A percentile compares a stretch with the other conserved stretches of the same genome.
These are phyloP conservation scores for Talaromyces amestolkiae DNA, from an alignment of 2,329 filamentous ascomycete genomes.

Conservation along the genomic window DNA sequence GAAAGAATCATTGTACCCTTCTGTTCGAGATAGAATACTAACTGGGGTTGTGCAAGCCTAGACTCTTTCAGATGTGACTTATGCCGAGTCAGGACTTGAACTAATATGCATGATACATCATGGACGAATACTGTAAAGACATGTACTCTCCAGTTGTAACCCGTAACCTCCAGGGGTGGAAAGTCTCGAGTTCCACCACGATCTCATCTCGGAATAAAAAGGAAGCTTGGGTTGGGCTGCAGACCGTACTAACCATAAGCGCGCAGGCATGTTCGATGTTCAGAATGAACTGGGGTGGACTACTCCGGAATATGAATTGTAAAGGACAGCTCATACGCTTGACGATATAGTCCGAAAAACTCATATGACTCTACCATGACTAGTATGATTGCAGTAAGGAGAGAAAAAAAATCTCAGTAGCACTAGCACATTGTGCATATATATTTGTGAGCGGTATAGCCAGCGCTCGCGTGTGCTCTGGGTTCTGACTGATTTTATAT, in stretches of 20 bases:
- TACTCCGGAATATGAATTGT: background rate
- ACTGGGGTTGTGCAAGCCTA: background rate
- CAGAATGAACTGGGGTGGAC: background rate
- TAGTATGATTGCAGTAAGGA: slow-evolving; percentile 15
- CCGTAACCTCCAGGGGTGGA: background rate
- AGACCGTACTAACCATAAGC: background rate
- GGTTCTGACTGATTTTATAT: background rate
- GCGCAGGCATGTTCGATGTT: background rate
- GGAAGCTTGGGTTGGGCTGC: slow-evolving; percentile 16
- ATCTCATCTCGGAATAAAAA: slow-evolving; percentile 19
- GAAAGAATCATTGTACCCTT: background rate
- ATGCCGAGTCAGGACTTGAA: slow-evolving; percentile 2
- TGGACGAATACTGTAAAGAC: background rate
- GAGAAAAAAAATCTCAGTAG: background rate
- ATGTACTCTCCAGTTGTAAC: background rate
- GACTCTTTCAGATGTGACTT: background rate
- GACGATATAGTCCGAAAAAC: background rate
- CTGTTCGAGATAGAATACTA: background rate
- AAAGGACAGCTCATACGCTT: slow-evolving; percentile 16
- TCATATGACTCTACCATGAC: slow-evolving; percentile 7
- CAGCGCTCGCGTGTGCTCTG: background rate
- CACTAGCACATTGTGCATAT: slow-evolving; percentile 6
- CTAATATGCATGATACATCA: background rate
- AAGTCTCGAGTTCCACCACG: slow-evolving; percentile 6
- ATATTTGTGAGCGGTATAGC: background rate